Evolutionary conservation across 176 grass and related monocot species (phyloP), one percentile per base, ranked within the genome.

Genomic region (Canna indica): DNA sequence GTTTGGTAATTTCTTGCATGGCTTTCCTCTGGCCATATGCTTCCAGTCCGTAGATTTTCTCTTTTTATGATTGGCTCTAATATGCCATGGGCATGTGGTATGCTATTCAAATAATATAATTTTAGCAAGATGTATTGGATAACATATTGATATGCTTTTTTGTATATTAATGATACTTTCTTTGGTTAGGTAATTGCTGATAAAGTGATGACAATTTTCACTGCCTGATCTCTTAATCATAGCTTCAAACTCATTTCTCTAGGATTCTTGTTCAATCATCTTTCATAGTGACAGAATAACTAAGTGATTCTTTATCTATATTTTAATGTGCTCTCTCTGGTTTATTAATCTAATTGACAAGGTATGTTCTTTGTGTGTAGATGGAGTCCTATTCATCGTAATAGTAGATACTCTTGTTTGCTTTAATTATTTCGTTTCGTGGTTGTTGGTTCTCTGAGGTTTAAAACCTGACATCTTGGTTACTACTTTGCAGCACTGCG

Each of bases 401-500:
- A 18, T 50, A 50, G 18, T 4, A 54, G 4, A 32, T 60, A 11
- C 1, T 1, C 17, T 62, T 62, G 16, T 62, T 27, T 48, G 3
- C 7, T 29, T 47, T 70, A 3, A 44, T 20, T 70, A 31, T 11
- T 31, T 32, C 16, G 12, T 14, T 45, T 47, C 8, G 9, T 7
- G n/a, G n/a, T 44, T 2, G 5, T 8, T 8, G 7, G 32, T 47
- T 29, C 6, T 70, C 26, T 47, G 18, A 10, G 7, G 7, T 44
- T 7, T 44, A 2, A 38, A 38, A 11, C 41, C 41, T 44, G 41
- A 44, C 5, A 44, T 44, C 41, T 44, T 44, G 41, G 41, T 63
- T 72, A 14, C 71, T 72, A 82, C 44, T 32, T 60, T 89, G 73
- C 88, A 96, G 92, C 80, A 96, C 85, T 5, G 38, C 90, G n/a